Conservation (phyloP, 257 asterid species). For the Perilla frutescens region DNA sequence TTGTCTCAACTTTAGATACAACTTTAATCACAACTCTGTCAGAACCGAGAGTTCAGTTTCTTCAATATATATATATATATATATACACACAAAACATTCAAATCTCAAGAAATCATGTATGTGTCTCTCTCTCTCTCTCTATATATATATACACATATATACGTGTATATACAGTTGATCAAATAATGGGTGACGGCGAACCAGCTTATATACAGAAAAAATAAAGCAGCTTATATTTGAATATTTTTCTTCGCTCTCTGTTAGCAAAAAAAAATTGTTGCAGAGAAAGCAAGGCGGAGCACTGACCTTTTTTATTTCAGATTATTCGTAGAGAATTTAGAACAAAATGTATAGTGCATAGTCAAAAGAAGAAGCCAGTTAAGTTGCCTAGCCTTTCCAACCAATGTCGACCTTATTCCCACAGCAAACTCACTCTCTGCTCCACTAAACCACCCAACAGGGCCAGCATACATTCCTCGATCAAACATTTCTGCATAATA, state of each 20-base stretch:
- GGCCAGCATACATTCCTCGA: slow-evolving; percentile 99
- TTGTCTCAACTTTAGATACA: no score
- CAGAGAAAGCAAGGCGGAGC: slow-evolving; percentile 14
- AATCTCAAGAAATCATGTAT: slow-evolving; percentile 1
- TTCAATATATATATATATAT: no score
- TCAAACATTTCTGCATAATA: slow-evolving; percentile 81
- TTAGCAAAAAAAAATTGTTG: slow-evolving; percentile 26
- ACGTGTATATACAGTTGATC: slow-evolving; percentile 31
- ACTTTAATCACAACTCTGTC: no score
- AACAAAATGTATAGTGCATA: not conserved
- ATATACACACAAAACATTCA: slow-evolving; percentile 25
- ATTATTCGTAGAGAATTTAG: not conserved
- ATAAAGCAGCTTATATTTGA: slow-evolving; percentile 6
- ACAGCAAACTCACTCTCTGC: slow-evolving; percentile 96
- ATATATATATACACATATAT: not conserved
- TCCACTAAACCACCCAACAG: slow-evolving; percentile 99
- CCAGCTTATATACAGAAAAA: slow-evolving; percentile 23
- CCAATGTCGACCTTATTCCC: slow-evolving; percentile 96
- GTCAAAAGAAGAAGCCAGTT: no score
- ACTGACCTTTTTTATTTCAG: slow-evolving; percentile 39
- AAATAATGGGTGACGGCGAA: slow-evolving; percentile 9
- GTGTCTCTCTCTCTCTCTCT: not conserved
- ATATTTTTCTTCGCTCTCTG: slow-evolving; percentile 34
- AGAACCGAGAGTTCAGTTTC: no score
- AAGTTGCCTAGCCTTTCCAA: slow-evolving; percentile 66